Evolutionary conservation across 345 rosid species (phyloP), one percentile per base, ranked within the genome.

Genomic region (Citrus trifoliata): DNA sequence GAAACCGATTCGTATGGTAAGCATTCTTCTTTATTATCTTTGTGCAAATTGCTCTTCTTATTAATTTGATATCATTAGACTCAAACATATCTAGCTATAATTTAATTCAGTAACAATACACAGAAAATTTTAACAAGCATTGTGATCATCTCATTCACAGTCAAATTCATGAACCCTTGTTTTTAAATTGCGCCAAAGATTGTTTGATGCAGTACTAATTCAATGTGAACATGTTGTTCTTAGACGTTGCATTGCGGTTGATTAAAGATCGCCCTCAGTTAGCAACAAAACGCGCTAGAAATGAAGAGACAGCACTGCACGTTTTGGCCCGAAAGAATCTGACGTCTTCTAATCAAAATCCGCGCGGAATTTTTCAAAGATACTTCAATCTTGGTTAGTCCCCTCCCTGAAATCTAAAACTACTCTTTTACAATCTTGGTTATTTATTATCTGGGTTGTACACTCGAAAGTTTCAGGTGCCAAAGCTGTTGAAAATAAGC

Each of bases 311-410:
- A 35, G 83, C 79, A 33, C 63, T 80, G 64, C 76, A 80, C n/a
- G 59, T 55, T 16, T 48, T 80, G 68, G 83, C 83, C 25, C 64
- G 25, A 21, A 80, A 80, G 76, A 13, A 40, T 60, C n/a, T 4
- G 3, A 69, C 5, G 2, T 24, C 28, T 48, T 61, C 76, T 3
- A 63, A 76, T 37, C 38, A 27, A 77, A 60, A 19, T 40, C 37
- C 8, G 14, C 37, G 13, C 4, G 64, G 79, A 76, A 33, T 4
- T 28, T 64, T 30, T 35, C 2, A 5, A 42, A 64, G 10, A 22
- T 68, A 16, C 19, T 38, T 68, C 32, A 68, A 68, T 21, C 30
- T 40, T 7, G 46, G 72, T 68, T 40, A 68, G 56, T 40, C 55
- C 4, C 2, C 32, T 1, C n/a, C 8, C 38, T 35, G 37, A 5